Base-by-base conservation (phyloP, 1,284 basidiomycete species). In the Vanrija sp. region DNA sequence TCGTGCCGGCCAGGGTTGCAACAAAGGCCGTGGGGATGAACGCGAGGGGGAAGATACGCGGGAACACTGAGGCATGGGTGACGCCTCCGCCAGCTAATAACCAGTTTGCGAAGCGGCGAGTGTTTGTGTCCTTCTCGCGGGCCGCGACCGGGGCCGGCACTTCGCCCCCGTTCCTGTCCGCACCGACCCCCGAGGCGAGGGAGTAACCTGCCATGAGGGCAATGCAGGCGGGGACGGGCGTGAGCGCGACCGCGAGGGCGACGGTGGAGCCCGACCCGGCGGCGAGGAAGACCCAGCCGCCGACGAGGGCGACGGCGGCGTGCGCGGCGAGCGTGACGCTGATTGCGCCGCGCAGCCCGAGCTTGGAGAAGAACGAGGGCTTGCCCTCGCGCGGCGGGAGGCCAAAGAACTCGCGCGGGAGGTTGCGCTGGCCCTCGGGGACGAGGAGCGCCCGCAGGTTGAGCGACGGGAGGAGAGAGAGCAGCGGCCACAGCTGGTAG, bases 351-450 rank as follows among this genome's bases (percentile, higher is more conserved):
- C 63, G 49, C 21, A 65, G 52, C 0, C 63, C 58, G 19, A 65
- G 46, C 28, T 25, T 21, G 46, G 50, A 10, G 49, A 28, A 16
- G 52, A 43, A 6, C 65, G 60, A 7, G 54, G 52, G 14, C 18
- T 28, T 6, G 44, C 14, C 3, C 6, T 12, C 49, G 10, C 66
- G 46, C 14, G 71, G 68, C 18, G 72, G 69, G 3, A 74, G 62
- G 43, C 66, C 67, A 61, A 74, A 74, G 60, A 69, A 70, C 44
- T 65, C 62, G 49, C 72, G 59, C 15, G 72, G 69, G 10, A 74
- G 64, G 51, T 70, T 71, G 4, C 63, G 60, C 6, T 49, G 19
- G 23, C 50, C n/a, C 45, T 52, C n/a, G 62, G 64, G 44, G 34
- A 34, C 14, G 59, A 58, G 16, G 68, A 42, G 51, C 23, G 40